Conservation (phyloP, 2,329 filamentous ascomycete genomes). For the Madurella fahalii region DNA sequence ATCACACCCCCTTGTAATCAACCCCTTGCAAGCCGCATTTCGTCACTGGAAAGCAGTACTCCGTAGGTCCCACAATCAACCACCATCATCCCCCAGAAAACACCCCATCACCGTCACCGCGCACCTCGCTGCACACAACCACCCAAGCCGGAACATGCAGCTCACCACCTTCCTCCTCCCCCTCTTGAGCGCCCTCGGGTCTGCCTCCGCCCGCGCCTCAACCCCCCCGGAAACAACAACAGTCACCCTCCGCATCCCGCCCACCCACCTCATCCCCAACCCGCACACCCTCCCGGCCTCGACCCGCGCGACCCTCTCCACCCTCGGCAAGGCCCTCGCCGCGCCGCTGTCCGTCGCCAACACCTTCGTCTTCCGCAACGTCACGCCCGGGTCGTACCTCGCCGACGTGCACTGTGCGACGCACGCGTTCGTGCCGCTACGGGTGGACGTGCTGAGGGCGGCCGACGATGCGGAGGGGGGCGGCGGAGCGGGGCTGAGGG, state of each 20-base stretch:
- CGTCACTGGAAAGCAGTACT: conserved; percentile 9
- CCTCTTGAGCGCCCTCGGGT: conserved; percentile 32
- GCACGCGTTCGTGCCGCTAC: conserved; percentile 71
- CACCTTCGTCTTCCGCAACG: conserved; percentile 70
- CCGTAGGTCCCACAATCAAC: neutral
- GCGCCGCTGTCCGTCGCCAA: conserved; percentile 65
- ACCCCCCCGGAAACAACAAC: conserved; percentile 32
- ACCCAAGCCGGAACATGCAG: conserved; percentile 13
- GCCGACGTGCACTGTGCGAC: conserved; percentile 74
- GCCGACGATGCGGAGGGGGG: conserved; percentile 23
- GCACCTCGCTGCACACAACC: conserved; percentile 8
- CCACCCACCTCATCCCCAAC: conserved; percentile 40
- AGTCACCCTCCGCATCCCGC: conserved; percentile 43
- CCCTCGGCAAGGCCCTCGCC: conserved; percentile 37
- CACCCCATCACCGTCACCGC: neutral
- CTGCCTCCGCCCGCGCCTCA: conserved; percentile 25
- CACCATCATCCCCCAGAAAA: neutral
- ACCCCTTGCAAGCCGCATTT: conserved; percentile 10
- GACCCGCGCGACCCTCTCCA: conserved; percentile 59
- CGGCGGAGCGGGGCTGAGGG: conserved; percentile 36
- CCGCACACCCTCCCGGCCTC: conserved; percentile 56
- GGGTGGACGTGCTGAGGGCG: conserved; percentile 62
- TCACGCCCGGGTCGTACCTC: conserved; percentile 72
- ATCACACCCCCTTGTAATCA: conserved; percentile 1
- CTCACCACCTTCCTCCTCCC: conserved; percentile 38